Evolutionary conservation across 2,329 filamentous ascomycete genomes (phyloP).

Genomic region (Penicillium sp.): DNA sequence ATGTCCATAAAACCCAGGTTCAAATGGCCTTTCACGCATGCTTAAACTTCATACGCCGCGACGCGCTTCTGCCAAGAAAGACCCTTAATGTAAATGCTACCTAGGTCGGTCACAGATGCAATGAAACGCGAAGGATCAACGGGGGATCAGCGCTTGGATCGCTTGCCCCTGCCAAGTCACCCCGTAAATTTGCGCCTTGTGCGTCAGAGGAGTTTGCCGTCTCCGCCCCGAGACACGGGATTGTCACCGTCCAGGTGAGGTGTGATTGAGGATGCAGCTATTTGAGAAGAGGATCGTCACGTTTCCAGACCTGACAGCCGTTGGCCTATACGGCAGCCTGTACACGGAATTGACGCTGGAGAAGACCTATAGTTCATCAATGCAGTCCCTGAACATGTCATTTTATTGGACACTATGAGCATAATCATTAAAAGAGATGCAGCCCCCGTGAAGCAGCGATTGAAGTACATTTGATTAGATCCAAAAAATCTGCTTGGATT

Average conservation of each 20-base stretch:
- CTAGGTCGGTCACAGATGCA: neutral
- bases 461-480: neutral
- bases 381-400: neutral
- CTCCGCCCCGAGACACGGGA: neutral
- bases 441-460: neutral
- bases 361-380: neutral
- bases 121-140: slow-evolving; percentile 8
- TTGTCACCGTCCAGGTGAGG: neutral
- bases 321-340: neutral
- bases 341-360: neutral
- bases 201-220: neutral
- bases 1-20: neutral
- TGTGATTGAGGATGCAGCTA: neutral
- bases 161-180: neutral
- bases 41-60: neutral
- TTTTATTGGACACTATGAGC: neutral
- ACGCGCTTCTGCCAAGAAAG: neutral
- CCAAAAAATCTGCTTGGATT: neutral
- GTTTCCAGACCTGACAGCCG: neutral
- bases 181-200: neutral
- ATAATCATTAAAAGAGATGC: neutral
- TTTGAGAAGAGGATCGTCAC: neutral
- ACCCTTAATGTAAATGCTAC: slow-evolving; percentile 2
- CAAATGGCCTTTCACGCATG: neutral
- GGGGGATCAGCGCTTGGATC: neutral